These are phyloP conservation scores for Debaryomyces castellii DNA, from an alignment of 805 yeast genomes.

Conservation along the genomic window DNA sequence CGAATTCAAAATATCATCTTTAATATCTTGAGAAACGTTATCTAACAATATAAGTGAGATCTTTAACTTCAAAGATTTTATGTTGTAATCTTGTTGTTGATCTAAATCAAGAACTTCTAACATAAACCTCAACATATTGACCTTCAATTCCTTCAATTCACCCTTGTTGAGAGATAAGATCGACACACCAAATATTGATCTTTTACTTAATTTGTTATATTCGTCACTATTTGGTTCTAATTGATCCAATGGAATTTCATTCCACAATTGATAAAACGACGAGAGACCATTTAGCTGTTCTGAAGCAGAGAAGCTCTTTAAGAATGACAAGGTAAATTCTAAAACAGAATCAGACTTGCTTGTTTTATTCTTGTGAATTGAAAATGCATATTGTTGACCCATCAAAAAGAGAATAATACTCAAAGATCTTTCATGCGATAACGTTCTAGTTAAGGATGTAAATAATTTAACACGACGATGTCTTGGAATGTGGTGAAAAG, in stretches of 20 bases:
- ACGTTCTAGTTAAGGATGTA: conserved; percentile 70
- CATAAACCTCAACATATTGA: conserved; percentile 55
- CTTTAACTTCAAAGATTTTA: conserved; percentile 44
- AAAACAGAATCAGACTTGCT: conserved; percentile 66
- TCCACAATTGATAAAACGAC: conserved; percentile 54
- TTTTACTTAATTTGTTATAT: conserved; percentile 39
- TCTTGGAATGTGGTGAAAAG: conserved; percentile 92
- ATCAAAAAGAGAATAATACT: conserved; percentile 74
- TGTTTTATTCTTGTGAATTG: conserved; percentile 50
- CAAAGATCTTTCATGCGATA: conserved; percentile 66
- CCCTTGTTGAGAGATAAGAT: conserved; percentile 48
- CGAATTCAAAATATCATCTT: conserved; percentile 27
- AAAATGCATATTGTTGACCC: conserved; percentile 66
- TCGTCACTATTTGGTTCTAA: conserved; percentile 39
- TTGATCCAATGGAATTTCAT: conserved; percentile 41
- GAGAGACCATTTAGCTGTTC: conserved; percentile 63
- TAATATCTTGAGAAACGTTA: conserved; percentile 24
- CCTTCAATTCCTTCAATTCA: conserved; percentile 50
- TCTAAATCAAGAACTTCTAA: conserved; percentile 44
- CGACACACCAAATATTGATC: conserved; percentile 65
- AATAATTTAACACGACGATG: conserved; percentile 90
- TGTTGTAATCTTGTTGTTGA: conserved; percentile 16
- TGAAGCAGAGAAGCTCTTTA: conserved; percentile 63
- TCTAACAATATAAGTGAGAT: conserved; percentile 53
- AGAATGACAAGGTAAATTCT: conserved; percentile 71